Conservation (phyloP, 2,329 filamentous ascomycete species). For the Penicillium glabrum region DNA sequence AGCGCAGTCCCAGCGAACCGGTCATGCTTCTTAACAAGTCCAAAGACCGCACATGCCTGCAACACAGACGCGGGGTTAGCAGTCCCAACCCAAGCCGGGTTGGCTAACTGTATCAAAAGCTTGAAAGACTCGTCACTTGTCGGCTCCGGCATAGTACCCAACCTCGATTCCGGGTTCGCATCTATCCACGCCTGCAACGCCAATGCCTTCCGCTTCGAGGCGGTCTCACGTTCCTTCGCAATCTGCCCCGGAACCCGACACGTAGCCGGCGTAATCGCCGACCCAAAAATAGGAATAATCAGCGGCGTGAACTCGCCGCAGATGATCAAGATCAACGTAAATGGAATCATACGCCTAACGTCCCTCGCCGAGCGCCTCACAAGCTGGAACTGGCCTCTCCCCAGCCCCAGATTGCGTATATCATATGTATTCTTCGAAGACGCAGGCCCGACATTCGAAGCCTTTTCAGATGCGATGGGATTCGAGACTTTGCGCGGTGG, state of each 20-base stretch:
- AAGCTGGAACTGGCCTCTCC: slow-evolving; percentile 70
- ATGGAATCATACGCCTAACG: slow-evolving; percentile 73
- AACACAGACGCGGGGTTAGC: slow-evolving; percentile 28
- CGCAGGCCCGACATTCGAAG: not conserved
- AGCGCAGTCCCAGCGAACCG: slow-evolving; percentile 41
- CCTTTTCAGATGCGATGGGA: slow-evolving; percentile 4
- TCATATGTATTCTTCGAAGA: not conserved
- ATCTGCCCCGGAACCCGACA: slow-evolving; percentile 81
- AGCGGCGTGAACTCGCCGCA: slow-evolving; percentile 87
- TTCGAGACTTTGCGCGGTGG: slow-evolving; percentile 19
- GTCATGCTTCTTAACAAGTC: slow-evolving; percentile 34
- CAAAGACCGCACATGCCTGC: slow-evolving; percentile 36
- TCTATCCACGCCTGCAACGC: slow-evolving; percentile 28
- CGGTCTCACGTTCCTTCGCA: slow-evolving; percentile 52
- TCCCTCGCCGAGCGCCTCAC: slow-evolving; percentile 69
- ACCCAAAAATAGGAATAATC: slow-evolving; percentile 68
- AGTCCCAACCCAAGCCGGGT: slow-evolving; percentile 16
- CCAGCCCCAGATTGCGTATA: slow-evolving; percentile 23
- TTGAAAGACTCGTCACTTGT: slow-evolving; percentile 28
- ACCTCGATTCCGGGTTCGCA: not conserved
- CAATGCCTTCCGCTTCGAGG: slow-evolving; percentile 46
- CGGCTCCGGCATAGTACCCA: not conserved
- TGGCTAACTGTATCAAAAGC: slow-evolving; percentile 26
- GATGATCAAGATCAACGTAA: slow-evolving; percentile 71
- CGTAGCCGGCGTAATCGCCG: slow-evolving; percentile 70